Evolutionary conservation across 352 stramenopile species (phyloP), one percentile per base, ranked within the genome.

Genomic region (Globisporangium spinosum): DNA sequence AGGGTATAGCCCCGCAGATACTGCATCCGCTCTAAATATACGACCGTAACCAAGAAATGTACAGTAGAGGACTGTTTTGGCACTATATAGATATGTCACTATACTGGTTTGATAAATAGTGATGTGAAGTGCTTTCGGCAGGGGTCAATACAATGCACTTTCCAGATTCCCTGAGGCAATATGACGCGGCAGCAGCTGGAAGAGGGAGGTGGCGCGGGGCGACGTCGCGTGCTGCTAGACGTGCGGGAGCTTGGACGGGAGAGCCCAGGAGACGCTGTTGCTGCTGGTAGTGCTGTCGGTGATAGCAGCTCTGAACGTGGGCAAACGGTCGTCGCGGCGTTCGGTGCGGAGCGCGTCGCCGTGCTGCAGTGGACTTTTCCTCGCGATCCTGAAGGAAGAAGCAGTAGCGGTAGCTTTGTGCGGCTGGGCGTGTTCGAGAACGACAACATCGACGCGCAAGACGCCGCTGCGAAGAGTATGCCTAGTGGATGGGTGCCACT

Each of bases 211-310:
- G 34, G 34, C 27, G 56, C 27, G 38, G 6, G 20, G 20, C n/a
- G 32, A 15, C 23, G 23, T 23, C 65, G 43, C 43, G 43, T 83
- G 62, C 67, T 87, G 65, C 70, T 87, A 40, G 75, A 69, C 43
- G 70, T 67, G 67, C 73, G 67, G 22, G 76, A 80, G 74, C 58
- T 82, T 35, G 71, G 62, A 22, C 71, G 67, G 25, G 73, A 29
- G 22, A 6, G 17, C 17, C 27, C 56, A 62, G 56, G 35, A 23
- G 56, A 15, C 10, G 2, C 27, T 47, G 1, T 64, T n/a, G 22
- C 49, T 9, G 9, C 55, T 20, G 57, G 53, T 17, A 57, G 8
- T 8, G 43, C 7, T 7, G 7, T 7, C 43, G 23, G 43, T 23
- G 17, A 9, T 2, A 23, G 2, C 43, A 23, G 70, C 27, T 56